Percentiles rank a stretch among this genome's conserved stretches.
These are phyloP conservation scores for Phytophthora tentaculata DNA, from an alignment of 352 stramenopile species.

Conservation along the genomic window DNA sequence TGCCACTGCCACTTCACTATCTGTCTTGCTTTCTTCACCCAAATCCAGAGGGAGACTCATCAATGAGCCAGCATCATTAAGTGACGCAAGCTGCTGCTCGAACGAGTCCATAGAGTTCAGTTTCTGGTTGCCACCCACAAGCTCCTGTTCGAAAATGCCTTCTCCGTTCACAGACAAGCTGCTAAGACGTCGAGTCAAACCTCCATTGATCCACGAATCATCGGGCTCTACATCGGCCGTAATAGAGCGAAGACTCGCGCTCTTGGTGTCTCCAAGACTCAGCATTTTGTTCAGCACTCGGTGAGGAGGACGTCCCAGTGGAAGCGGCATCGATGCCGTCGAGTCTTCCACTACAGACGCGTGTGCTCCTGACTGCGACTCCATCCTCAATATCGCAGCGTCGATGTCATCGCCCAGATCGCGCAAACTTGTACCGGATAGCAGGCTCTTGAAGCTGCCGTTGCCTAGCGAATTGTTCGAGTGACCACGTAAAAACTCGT, in stretches of 20 bases:
- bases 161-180: constrained; percentile 51
- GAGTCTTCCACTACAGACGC: constrained; percentile 18
- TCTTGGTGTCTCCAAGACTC: constrained; percentile 62
- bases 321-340: constrained; percentile 24
- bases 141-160: constrained; percentile 37
- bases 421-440: constrained; percentile 43
- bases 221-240: constrained; percentile 57
- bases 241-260: constrained; percentile 57
- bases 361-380: constrained; percentile 25
- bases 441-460: constrained; percentile 44
- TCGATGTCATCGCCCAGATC: constrained; percentile 43
- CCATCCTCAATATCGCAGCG: constrained; percentile 42
- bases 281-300: constrained; percentile 52
- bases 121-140: constrained; percentile 41
- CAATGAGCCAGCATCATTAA: constrained; percentile 45
- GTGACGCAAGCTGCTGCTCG: constrained; percentile 48
- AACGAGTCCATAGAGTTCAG: constrained; percentile 41
- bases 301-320: constrained; percentile 28
- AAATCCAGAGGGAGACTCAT: constrained; percentile 40
- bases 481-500: constrained; percentile 60
- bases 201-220: constrained; percentile 55
- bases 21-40: constrained; percentile 26
- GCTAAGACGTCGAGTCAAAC: constrained; percentile 54
- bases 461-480: constrained; percentile 53
- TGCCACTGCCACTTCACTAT: constrained; percentile 19